Base-by-base conservation (phyloP, 2,329 filamentous ascomycete species). In the Ophiostoma tasmaniense region DNA sequence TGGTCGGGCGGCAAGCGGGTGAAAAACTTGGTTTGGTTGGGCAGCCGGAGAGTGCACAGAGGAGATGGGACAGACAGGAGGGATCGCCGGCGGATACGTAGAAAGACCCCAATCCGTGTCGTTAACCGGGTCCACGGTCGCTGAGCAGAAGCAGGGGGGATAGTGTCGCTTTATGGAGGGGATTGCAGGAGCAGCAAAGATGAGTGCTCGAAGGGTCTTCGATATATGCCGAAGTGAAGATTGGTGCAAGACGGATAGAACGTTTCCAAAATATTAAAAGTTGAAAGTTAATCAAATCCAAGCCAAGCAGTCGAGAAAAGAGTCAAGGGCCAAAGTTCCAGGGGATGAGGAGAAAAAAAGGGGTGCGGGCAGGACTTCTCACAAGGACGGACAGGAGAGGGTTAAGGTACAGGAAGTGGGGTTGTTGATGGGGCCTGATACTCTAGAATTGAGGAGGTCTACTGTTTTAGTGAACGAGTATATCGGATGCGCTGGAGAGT, bases 51-150 rank as follows among this genome's bases (percentile, higher is more conserved):
- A 33, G 37, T 42, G 37, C 64, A 55, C 50, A 61, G 25, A 61
- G 25, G 25, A 61, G 55, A 61, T 28, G 37, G 61, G 42, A 66
- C 33, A 33, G 22, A 59, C 62, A 67, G 55, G 64, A 42, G 61
- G 62, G 68, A 71, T 71, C 70, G 68, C 25, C 64, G 68, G 70
- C 64, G 45, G 66, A 55, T 69, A 59, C 59, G 64, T 55, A 59
- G 62, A 62, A 50, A 69, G 59, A 62, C 61, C 62, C 35, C 55
- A 69, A 42, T 62, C 35, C 28, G 61, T 64, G 64, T 67, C 59
- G 30, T 67, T 69, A 71, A 69, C 66, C 39, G 39, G 70, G 62
- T 20, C 62, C 62, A 61, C 62, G 69, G 45, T n/a, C 62, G 42
- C 55, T 65, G 64, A 39, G 14, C 22, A 61, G 25, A 61, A 61